A percentile compares a stretch with the other conserved stretches of the same genome.
Conservation (phyloP, 495 filamentous ascomycete genomes). For the Xylaria palmicola region DNA sequence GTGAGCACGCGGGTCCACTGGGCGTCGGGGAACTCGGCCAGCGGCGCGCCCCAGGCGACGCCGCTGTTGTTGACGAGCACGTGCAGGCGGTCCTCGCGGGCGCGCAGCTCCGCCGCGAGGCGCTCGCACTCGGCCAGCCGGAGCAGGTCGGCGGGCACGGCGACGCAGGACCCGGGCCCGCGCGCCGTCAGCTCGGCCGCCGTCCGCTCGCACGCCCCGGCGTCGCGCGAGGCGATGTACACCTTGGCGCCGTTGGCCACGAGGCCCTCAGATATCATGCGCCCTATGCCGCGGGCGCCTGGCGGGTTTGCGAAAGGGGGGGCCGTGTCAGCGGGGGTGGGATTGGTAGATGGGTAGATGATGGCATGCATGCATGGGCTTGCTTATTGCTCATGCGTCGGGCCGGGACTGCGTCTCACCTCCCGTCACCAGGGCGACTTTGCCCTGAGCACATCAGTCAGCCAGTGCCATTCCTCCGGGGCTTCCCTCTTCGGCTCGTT, state of each 20-base stretch:
- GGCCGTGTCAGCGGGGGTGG: background rate
- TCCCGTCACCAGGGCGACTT: constrained; percentile 44
- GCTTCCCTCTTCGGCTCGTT: background rate
- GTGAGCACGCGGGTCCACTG: constrained; percentile 74
- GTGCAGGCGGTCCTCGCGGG: constrained; percentile 64
- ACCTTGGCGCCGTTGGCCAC: constrained; percentile 75
- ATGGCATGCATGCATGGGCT: background rate
- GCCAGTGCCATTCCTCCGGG: background rate
- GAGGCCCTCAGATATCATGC: constrained; percentile 77
- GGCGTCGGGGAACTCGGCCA: constrained; percentile 64
- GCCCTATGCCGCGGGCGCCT: constrained; percentile 56
- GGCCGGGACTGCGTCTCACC: constrained; percentile 8
- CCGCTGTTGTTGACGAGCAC: constrained; percentile 79
- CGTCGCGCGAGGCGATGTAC: constrained; percentile 74
- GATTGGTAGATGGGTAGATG: background rate
- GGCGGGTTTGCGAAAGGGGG: background rate
- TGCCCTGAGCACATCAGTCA: constrained; percentile 24
- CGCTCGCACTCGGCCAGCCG: constrained; percentile 62
- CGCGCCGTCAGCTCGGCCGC: constrained; percentile 32
- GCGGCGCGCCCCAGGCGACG: constrained; percentile 57
- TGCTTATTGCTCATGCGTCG: background rate
- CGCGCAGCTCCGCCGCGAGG: constrained; percentile 61
- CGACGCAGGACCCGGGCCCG: constrained; percentile 30
- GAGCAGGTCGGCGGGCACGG: constrained; percentile 71
- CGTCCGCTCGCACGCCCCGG: constrained; percentile 32